A percentile compares a stretch with the other conserved stretches of the same genome.
Evolutionary conservation across 2,329 filamentous ascomycete genomes (phyloP).

Genomic region (Calonectria ilicicola): DNA sequence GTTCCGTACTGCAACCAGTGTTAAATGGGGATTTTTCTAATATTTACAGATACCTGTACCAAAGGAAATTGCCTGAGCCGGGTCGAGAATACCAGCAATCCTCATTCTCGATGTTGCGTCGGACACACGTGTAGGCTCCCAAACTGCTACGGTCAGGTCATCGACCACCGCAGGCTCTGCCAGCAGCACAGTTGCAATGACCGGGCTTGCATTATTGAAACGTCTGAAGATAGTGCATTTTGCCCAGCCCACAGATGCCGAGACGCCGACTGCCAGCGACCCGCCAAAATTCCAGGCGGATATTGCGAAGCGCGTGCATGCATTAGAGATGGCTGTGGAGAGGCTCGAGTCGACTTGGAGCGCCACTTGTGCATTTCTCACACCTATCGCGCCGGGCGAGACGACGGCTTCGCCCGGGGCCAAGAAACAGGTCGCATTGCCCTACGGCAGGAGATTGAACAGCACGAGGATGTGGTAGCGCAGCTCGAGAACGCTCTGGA

Average conservation of each 20-base stretch:
- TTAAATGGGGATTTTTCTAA: constrained; percentile 6
- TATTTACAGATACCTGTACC: constrained; percentile 25
- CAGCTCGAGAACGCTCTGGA: not conserved
- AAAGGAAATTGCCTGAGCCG: not conserved
- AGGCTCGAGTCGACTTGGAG: not conserved
- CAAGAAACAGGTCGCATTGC: not conserved
- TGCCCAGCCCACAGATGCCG: constrained; percentile 20
- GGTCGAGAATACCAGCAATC: not conserved
- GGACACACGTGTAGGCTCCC: constrained; percentile 24
- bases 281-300: constrained; percentile 12
- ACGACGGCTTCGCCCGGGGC: not conserved
- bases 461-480: not conserved
- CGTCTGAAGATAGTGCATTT: not conserved
- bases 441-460: not conserved
- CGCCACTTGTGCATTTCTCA: constrained; percentile 9
- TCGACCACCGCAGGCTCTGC: not conserved
- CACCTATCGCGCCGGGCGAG: not conserved
- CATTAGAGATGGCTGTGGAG: not conserved
- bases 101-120: constrained; percentile 20
- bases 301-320: constrained; percentile 23
- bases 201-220: not conserved
- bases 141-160: not conserved
- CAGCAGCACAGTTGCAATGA: constrained; percentile 12
- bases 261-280: not conserved
- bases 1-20: not conserved